Evolutionary conservation across 169 alveolate species (phyloP).

Genomic region (Amoebophrya sp.): DNA sequence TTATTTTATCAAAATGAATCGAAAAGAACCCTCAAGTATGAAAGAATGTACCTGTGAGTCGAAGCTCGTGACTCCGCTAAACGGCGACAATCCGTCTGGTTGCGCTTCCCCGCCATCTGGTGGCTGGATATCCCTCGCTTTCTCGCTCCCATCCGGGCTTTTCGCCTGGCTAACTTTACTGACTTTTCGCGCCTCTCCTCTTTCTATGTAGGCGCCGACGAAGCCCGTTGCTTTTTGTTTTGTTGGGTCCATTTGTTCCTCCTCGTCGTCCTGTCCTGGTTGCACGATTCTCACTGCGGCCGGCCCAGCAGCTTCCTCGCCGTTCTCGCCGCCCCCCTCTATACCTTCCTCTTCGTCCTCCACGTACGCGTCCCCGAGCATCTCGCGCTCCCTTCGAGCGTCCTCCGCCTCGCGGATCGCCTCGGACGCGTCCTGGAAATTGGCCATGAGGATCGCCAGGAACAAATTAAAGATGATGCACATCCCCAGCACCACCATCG

Average conservation of each 20-base stretch:
- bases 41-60: too few relatives aligned
- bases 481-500: conserved; percentile 38
- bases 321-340: background rate
- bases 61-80: background rate
- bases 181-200: too few relatives aligned
- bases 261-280: background rate
- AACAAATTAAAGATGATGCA: conserved; percentile 40
- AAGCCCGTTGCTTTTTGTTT: background rate
- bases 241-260: background rate
- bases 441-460: conserved; percentile 43
- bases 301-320: background rate
- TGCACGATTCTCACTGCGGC: background rate
- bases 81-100: background rate
- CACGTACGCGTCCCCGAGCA: background rate
- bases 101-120: background rate
- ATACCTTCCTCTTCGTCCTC: background rate
- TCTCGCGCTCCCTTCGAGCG: background rate
- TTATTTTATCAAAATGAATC: too few relatives aligned
- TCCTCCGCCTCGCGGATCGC: background rate
- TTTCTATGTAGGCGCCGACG: background rate
- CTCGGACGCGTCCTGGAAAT: conserved; percentile 24
- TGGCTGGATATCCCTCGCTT: background rate
- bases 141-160: background rate
- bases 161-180: too few relatives aligned
- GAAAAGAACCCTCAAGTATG: too few relatives aligned